Conservation (phyloP, 2,329 filamentous ascomycete genomes). For the Paradendryphiella salina region DNA sequence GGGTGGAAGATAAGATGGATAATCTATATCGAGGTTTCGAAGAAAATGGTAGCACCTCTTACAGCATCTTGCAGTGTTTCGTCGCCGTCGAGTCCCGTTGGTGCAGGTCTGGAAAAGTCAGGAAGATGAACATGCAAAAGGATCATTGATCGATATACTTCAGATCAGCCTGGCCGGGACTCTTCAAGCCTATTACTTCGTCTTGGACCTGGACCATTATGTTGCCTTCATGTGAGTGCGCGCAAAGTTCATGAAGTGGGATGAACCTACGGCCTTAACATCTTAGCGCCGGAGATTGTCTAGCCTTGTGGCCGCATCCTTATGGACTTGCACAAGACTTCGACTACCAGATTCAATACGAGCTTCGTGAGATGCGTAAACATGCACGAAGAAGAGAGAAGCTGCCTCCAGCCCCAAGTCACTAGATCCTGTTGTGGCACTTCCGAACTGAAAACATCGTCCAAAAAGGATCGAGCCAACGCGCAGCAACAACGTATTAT, state of each 20-base stretch:
- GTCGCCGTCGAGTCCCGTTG: slow-evolving; percentile 32
- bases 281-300: slow-evolving; percentile 23
- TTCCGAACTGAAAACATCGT: too few relatives aligned
- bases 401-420: too few relatives aligned
- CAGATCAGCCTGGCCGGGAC: slow-evolving; percentile 16
- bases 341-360: too few relatives aligned
- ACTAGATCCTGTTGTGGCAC: too few relatives aligned
- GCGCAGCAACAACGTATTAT: too few relatives aligned
- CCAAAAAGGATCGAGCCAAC: too few relatives aligned
- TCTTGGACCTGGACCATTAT: slow-evolving; percentile 20
- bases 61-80: slow-evolving; percentile 39
- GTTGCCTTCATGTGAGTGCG: background rate
- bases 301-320: background rate
- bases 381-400: too few relatives aligned
- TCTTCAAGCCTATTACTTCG: slow-evolving; percentile 26
- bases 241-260: slow-evolving; percentile 11
- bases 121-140: background rate
- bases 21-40: background rate
- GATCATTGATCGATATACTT: slow-evolving; percentile 15
- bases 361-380: too few relatives aligned
- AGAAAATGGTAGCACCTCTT: slow-evolving; percentile 40
- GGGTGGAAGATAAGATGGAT: background rate
- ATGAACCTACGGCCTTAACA: slow-evolving; percentile 21
- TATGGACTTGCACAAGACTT: too few relatives aligned
- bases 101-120: slow-evolving; percentile 29